Percentiles rank a stretch among this genome's conserved stretches.
These are phyloP conservation scores for Yarrowia divulgata DNA, from an alignment of 805 yeast species.

Conservation along the genomic window DNA sequence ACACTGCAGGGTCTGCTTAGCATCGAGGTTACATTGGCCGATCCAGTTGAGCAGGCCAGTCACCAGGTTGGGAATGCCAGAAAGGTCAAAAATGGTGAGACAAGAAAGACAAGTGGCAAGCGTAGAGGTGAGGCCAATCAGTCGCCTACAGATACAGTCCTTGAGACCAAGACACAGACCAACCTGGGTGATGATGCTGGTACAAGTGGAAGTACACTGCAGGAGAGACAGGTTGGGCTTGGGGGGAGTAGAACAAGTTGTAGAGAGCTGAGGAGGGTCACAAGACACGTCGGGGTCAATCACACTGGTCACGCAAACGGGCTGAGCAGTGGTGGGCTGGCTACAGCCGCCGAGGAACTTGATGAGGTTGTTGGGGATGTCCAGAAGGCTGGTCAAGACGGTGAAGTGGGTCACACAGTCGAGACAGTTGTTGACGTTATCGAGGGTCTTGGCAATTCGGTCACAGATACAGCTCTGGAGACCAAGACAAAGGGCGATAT, in stretches of 20 bases:
- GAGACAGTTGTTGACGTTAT: slow-evolving; percentile 29
- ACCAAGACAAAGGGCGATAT: slow-evolving; percentile 27
- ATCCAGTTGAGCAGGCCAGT: slow-evolving; percentile 22
- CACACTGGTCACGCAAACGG: slow-evolving; percentile 30
- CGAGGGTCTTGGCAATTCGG: slow-evolving; percentile 26
- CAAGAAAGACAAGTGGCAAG: slow-evolving; percentile 19
- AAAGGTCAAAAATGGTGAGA: slow-evolving; percentile 17
- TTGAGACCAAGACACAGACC: slow-evolving; percentile 19
- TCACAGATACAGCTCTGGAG: slow-evolving; percentile 23
- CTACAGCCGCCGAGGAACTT: slow-evolving; percentile 15
- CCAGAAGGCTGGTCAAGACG: slow-evolving; percentile 10
- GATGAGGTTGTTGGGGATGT: slow-evolving; percentile 12
- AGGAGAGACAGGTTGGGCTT: slow-evolving; percentile 1
- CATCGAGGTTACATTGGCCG: slow-evolving; percentile 16
- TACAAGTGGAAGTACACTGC: slow-evolving; percentile 16
- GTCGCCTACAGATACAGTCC: slow-evolving; percentile 19
- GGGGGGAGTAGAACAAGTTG: slow-evolving; percentile 12
- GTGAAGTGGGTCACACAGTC: slow-evolving; percentile 19
- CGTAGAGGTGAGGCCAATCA: background rate
- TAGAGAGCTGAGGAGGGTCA: slow-evolving; percentile 17
- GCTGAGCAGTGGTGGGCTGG: slow-evolving; percentile 27
- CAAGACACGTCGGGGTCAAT: slow-evolving; percentile 16
- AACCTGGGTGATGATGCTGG: slow-evolving; percentile 10
- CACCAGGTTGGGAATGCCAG: slow-evolving; percentile 5
- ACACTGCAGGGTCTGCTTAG: slow-evolving; percentile 13